These are phyloP conservation scores for Trichoderma asperellum DNA, from an alignment of 2,329 filamentous ascomycete genomes.

Conservation along the genomic window DNA sequence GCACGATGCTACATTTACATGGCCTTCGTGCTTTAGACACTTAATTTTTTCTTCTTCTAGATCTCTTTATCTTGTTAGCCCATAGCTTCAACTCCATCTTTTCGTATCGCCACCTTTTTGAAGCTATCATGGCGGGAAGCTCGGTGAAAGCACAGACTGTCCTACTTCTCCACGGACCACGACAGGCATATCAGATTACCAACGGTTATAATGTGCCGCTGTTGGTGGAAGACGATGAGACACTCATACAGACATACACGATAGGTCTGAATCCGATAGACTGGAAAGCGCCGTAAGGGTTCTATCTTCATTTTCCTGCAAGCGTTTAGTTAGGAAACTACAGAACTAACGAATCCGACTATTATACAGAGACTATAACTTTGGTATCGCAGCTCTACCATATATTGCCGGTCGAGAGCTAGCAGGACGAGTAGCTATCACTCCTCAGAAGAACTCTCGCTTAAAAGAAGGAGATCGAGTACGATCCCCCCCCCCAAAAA, in stretches of 20 bases:
- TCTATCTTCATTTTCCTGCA: not conserved
- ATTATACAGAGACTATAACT: constrained; percentile 65
- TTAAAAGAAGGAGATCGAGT: constrained; percentile 61
- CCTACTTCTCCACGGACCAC: constrained; percentile 26
- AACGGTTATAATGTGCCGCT: constrained; percentile 10
- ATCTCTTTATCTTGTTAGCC: not conserved
- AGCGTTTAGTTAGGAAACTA: not conserved
- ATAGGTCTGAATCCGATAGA: constrained; percentile 79
- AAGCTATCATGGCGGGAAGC: constrained; percentile 14
- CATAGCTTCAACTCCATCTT: not conserved
- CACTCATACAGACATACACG: constrained; percentile 65
- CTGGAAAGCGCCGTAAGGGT: constrained; percentile 70
- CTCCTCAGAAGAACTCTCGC: constrained; percentile 46
- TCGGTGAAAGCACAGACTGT: constrained; percentile 24
- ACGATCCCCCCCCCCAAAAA: constrained; percentile 9
- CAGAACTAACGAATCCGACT: not conserved
- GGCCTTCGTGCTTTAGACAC: not conserved
- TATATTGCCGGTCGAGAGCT: constrained; percentile 72
- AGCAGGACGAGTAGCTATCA: constrained; percentile 64
- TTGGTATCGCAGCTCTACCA: constrained; percentile 68
- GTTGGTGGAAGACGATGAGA: constrained; percentile 44
- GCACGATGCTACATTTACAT: not conserved
- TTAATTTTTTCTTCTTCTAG: not conserved
- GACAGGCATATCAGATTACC: constrained; percentile 25
- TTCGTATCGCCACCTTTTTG: not conserved